Evolutionary conservation across 441 rosid species (phyloP).

Genomic region (Oxalis stricta): DNA sequence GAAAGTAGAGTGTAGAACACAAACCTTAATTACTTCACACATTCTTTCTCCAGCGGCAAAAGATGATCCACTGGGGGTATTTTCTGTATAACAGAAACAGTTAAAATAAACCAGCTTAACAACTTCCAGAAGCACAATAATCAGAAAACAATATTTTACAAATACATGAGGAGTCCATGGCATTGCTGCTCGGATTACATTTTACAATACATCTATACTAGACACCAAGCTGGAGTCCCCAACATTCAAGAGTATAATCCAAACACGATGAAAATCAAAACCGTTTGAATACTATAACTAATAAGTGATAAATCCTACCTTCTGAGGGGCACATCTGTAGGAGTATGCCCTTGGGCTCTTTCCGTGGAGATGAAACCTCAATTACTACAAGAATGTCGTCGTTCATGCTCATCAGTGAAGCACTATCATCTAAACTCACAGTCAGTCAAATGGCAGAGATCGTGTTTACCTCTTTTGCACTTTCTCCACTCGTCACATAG

Average conservation of each 20-base stretch:
- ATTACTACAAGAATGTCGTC: slow-evolving; percentile 36
- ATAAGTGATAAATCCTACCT: slow-evolving; percentile 28
- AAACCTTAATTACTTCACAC: slow-evolving; percentile 82
- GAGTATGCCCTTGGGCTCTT: slow-evolving; percentile 74
- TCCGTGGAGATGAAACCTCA: slow-evolving; percentile 75
- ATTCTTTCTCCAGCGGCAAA: slow-evolving; percentile 59
- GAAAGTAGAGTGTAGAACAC: slow-evolving; percentile 9
- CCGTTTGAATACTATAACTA: not conserved
- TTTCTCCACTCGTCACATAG: slow-evolving; percentile 85
- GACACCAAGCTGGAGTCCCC: no score
- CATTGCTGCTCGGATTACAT: no score
- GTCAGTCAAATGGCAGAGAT: not conserved
- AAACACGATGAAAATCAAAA: no score
- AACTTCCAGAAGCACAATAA: not conserved
- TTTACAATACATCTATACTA: no score
- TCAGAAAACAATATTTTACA: not conserved
- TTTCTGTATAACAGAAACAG: slow-evolving; percentile 23
- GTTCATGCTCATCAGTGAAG: slow-evolving; percentile 13
- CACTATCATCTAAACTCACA: not conserved
- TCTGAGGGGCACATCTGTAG: slow-evolving; percentile 31
- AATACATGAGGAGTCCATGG: not conserved
- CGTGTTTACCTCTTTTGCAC: slow-evolving; percentile 74
- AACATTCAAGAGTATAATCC: no score
- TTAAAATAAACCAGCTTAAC: slow-evolving; percentile 6
- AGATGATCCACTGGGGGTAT: slow-evolving; percentile 51